These are phyloP conservation scores for Candida arabinofermentans DNA, from an alignment of 805 yeast genomes.

Conservation along the genomic window DNA sequence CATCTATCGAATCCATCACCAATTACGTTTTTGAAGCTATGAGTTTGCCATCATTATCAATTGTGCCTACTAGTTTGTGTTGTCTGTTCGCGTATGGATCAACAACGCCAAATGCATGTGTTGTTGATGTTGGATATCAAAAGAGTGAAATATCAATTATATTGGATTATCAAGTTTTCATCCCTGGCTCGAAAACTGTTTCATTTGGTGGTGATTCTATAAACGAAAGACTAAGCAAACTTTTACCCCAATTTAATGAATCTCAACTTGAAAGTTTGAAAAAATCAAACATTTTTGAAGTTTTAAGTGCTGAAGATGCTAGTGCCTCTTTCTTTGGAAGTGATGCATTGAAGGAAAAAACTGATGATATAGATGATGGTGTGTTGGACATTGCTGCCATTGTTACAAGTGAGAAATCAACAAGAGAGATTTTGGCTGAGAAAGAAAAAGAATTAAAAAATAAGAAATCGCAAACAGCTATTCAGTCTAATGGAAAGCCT, in stretches of 20 bases:
- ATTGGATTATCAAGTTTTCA: conserved; percentile 62
- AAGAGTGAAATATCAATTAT: conserved; percentile 78
- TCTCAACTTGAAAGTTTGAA: conserved; percentile 73
- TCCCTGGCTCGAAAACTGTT: conserved; percentile 39
- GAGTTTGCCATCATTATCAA: conserved; percentile 66
- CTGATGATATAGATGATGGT: conserved; percentile 54
- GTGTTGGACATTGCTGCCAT: conserved; percentile 85
- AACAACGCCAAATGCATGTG: conserved; percentile 53
- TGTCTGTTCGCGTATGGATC: conserved; percentile 69
- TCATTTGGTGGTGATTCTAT: conserved; percentile 63
- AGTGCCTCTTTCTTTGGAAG: conserved; percentile 58
- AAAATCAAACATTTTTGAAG: conserved; percentile 71
- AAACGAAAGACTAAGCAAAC: conserved; percentile 45
- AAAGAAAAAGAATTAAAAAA: conserved; percentile 21
- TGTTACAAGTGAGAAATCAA: conserved; percentile 67
- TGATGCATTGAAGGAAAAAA: conserved; percentile 37
- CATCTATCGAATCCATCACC: conserved; percentile 63
- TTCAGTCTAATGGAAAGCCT: conserved; percentile 22
- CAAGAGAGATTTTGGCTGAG: conserved; percentile 43
- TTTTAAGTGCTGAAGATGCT: conserved; percentile 64
- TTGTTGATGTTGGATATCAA: conserved; percentile 76
- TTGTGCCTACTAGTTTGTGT: conserved; percentile 65
- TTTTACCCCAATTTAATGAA: conserved; percentile 54
- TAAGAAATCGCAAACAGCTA: conserved; percentile 11
- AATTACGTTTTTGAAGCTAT: conserved; percentile 71